A percentile compares a stretch with the other conserved stretches of the same genome.
These are phyloP conservation scores for Xylaria grammica DNA, from an alignment of 495 filamentous ascomycete species.

Conservation along the genomic window DNA sequence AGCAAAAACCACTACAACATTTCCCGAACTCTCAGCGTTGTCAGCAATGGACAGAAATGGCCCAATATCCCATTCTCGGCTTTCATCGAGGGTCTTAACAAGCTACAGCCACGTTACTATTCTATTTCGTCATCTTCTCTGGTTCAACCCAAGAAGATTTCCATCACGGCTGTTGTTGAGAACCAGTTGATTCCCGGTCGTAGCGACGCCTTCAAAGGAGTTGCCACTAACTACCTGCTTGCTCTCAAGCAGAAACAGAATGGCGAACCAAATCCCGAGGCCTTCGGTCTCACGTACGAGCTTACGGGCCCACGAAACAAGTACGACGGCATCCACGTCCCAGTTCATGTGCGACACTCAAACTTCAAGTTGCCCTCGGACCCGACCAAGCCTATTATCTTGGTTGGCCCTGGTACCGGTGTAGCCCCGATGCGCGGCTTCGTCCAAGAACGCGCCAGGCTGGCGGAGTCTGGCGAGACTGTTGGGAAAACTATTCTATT, in stretches of 20 bases:
- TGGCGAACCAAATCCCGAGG: slow-evolving; percentile 81
- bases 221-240: slow-evolving; percentile 95
- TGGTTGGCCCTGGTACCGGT: slow-evolving; percentile 95
- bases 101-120: slow-evolving; percentile 97
- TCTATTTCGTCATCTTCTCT: slow-evolving; percentile 97
- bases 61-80: slow-evolving; percentile 87
- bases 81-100: slow-evolving; percentile 90
- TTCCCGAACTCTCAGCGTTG: slow-evolving; percentile 79
- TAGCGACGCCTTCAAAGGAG: slow-evolving; percentile 84
- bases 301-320: slow-evolving; percentile 93
- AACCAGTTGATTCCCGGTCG: slow-evolving; percentile 76
- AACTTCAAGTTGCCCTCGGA: slow-evolving; percentile 99
- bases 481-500: slow-evolving; percentile 92
- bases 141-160: slow-evolving; percentile 91
- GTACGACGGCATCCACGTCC: slow-evolving; percentile 94
- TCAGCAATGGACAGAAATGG: slow-evolving; percentile 76
- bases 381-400: slow-evolving; percentile 89
- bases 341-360: slow-evolving; percentile 94
- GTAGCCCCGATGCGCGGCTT: slow-evolving; percentile 97
- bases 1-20: slow-evolving; percentile 85
- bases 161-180: slow-evolving; percentile 95
- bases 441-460: slow-evolving; percentile 87
- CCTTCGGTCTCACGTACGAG: slow-evolving; percentile 86
- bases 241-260: slow-evolving; percentile 98
- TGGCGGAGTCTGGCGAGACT: slow-evolving; percentile 77